Evolutionary conservation across 768 basidiomycete genomes (phyloP).

Genomic region (Multifurca ochricompacta): DNA sequence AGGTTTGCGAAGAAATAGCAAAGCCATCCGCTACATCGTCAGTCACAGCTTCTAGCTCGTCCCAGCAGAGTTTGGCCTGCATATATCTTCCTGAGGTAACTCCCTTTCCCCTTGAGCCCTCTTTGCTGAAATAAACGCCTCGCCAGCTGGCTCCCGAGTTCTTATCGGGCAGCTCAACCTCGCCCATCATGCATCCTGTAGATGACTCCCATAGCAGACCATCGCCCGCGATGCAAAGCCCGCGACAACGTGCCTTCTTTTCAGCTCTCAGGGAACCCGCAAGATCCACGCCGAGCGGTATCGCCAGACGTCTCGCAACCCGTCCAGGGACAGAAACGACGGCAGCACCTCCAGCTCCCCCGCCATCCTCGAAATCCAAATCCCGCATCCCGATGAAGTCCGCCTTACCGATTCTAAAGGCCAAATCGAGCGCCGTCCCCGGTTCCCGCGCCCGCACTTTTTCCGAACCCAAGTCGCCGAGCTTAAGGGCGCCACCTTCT

Average conservation of each 20-base stretch:
- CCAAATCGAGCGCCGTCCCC: not conserved
- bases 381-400: slow-evolving; percentile 2
- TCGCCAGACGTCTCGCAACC: slow-evolving; percentile 3
- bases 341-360: not conserved
- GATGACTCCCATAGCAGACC: slow-evolving; percentile 17
- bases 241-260: slow-evolving; percentile 14
- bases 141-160: slow-evolving; percentile 18
- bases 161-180: slow-evolving; percentile 17
- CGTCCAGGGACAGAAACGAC: not conserved
- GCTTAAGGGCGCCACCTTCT: not conserved
- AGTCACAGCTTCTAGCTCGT: not conserved
- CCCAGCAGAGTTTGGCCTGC: slow-evolving; percentile 14
- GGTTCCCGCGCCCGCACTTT: not conserved
- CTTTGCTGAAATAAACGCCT: not conserved
- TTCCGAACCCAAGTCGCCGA: not conserved
- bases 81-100: slow-evolving; percentile 18
- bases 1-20: not conserved
- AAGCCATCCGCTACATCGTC: not conserved
- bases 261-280: slow-evolving; percentile 6
- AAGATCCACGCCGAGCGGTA: not conserved
- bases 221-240: not conserved
- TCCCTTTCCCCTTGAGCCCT: not conserved
- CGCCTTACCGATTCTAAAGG: slow-evolving; percentile 1
- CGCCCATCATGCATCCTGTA: slow-evolving; percentile 13
- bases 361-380: not conserved